phyloP scores from a whole-genome alignment of 768 basidiomycete genomes.

The Filobasidium floriforme region DNA sequence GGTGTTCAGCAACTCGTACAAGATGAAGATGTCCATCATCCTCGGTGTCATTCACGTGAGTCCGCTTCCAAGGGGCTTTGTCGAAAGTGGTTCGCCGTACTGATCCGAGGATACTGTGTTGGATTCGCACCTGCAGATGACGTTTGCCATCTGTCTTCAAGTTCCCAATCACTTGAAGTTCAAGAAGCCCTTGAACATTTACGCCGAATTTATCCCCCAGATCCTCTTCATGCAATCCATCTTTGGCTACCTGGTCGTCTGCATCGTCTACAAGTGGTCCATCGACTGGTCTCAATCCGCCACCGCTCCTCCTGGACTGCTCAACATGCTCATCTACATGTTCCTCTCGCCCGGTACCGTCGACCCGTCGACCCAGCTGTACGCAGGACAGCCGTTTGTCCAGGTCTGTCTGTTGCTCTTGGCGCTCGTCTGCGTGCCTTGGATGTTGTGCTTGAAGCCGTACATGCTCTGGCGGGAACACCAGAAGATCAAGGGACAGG shows the following conservation, averaged over 20 bases:
- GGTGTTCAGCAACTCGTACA: constrained; percentile 95
- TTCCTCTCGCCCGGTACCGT: constrained; percentile 83
- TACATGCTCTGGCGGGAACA: constrained; percentile 86
- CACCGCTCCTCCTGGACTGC: constrained; percentile 71
- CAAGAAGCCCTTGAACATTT: constrained; percentile 77
- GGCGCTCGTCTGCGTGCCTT: constrained; percentile 83
- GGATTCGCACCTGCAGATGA: constrained; percentile 62
- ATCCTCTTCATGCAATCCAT: constrained; percentile 96
- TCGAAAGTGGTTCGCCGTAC: not conserved
- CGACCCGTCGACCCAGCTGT: constrained; percentile 62
- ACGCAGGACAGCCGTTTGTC: constrained; percentile 75
- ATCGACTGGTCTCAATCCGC: constrained; percentile 74
- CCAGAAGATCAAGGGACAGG: constrained; percentile 69
- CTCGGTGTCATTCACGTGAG: constrained; percentile 91
- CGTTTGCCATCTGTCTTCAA: constrained; percentile 92
- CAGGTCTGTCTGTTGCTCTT: constrained; percentile 70
- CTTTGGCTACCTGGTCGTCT: constrained; percentile 89
- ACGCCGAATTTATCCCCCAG: constrained; percentile 91
- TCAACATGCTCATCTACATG: constrained; percentile 82
- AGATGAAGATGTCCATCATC: constrained; percentile 99
- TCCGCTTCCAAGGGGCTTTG: constrained; percentile 16
- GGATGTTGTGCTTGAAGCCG: constrained; percentile 87
- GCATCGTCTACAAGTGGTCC: constrained; percentile 95
- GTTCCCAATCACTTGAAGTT: constrained; percentile 91
- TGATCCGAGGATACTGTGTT: too few species aligned